These are phyloP conservation scores for Limtongozyma cylindracea DNA, from an alignment of 805 yeast genomes.

Conservation along the genomic window DNA sequence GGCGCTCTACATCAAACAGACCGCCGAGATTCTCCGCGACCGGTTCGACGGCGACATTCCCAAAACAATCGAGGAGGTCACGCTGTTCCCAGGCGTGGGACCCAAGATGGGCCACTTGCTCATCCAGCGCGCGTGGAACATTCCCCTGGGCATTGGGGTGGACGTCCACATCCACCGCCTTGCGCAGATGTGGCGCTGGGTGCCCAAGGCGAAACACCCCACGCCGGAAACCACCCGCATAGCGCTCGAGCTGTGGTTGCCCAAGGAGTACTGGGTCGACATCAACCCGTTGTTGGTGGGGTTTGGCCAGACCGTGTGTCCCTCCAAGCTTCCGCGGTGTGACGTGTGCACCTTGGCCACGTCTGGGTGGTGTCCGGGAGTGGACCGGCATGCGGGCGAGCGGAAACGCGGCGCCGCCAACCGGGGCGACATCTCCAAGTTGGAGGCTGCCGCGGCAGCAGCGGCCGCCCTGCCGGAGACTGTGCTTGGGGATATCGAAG, in stretches of 20 bases:
- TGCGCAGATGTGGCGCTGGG: constrained; percentile 68
- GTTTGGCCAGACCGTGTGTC: constrained; percentile 77
- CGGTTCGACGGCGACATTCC: constrained; percentile 51
- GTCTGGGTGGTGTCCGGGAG: too few species aligned
- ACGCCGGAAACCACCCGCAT: constrained; percentile 60
- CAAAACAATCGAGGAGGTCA: constrained; percentile 32
- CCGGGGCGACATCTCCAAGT: too few species aligned
- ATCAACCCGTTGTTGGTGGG: constrained; percentile 78
- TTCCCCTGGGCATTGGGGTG: constrained; percentile 71
- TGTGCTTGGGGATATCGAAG: too few species aligned
- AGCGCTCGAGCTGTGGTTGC: constrained; percentile 51
- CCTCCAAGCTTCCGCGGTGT: constrained; percentile 45
- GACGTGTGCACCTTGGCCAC: constrained; percentile 40
- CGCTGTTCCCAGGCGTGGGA: constrained; percentile 73
- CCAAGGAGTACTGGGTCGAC: constrained; percentile 52
- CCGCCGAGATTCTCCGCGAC: constrained; percentile 25
- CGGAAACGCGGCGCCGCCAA: too few species aligned
- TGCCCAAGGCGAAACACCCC: constrained; percentile 10
- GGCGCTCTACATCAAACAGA: constrained; percentile 38
- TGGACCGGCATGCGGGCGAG: too few species aligned
- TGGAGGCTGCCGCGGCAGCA: too few species aligned
- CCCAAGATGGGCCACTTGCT: constrained; percentile 83
- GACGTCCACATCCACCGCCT: constrained; percentile 78
- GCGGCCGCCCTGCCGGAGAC: too few species aligned
- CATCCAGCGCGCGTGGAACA: constrained; percentile 61